Conservation (phyloP, 257 asterid genomes). For the Handroanthus guayacan region DNA sequence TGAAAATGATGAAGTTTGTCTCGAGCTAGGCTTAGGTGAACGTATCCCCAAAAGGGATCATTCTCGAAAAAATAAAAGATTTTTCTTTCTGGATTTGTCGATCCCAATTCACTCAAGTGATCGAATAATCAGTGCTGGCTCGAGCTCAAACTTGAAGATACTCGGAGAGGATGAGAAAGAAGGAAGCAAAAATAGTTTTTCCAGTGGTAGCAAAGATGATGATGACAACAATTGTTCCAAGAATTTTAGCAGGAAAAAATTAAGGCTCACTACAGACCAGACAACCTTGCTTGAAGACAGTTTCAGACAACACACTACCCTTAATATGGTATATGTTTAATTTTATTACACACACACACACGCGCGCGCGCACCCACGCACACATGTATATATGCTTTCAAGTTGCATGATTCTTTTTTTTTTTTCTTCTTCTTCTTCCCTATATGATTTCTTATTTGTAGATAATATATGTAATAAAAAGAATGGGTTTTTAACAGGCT, state of each 20-base stretch:
- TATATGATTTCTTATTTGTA: neutral
- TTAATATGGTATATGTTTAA: conserved; percentile 49
- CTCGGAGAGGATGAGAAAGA: conserved; percentile 25
- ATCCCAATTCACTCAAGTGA: conserved; percentile 43
- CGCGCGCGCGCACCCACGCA: too few species aligned
- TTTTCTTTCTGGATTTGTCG: conserved; percentile 53
- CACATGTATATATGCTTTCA: too few species aligned
- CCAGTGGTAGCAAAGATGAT: conserved; percentile 25
- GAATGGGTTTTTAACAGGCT: conserved; percentile 42
- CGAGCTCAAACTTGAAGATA: conserved; percentile 38
- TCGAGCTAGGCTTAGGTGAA: conserved; percentile 53
- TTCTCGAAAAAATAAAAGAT: conserved; percentile 38
- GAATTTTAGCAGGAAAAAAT: conserved; percentile 54
- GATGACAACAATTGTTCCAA: conserved; percentile 37
- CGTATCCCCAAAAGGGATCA: conserved; percentile 41
- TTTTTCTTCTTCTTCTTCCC: neutral
- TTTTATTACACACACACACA: too few species aligned
- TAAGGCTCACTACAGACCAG: conserved; percentile 71
- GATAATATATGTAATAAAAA: neutral
- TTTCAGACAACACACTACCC: conserved; percentile 64
- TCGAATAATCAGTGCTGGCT: conserved; percentile 8
- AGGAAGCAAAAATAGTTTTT: conserved; percentile 28
- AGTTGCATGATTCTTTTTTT: too few species aligned
- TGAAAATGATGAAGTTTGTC: conserved; percentile 45
- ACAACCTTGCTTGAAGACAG: conserved; percentile 68